Evolutionary conservation across 2,329 filamentous ascomycete species (phyloP), one percentile per base, ranked within the genome.

Genomic region (Chaetomiaceae sp.): DNA sequence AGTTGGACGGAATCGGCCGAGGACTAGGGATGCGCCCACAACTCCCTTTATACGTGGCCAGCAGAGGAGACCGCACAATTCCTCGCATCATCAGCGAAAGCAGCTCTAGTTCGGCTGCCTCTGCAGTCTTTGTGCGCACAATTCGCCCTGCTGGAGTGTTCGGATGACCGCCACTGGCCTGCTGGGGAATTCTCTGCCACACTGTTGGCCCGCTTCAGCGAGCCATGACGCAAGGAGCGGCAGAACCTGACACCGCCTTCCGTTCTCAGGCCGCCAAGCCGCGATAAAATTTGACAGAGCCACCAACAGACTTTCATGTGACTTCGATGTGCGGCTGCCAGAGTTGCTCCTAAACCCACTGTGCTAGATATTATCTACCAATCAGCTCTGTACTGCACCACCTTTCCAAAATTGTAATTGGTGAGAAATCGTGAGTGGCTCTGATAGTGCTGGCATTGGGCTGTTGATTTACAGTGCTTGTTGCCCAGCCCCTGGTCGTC

Each of bases 161-260:
- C 33, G 14, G 32, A 37, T 18, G 46, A 32, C 50, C 50, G 40
- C 48, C 48, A 47, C 25, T 32, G 44, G 14, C 20, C 29, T 29
- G 37, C 20, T 47, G 29, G 47, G 37, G 37, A 40, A 44, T 49
- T 51, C 33, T 51, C 29, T 51, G 42, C 45, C 23, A 44, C 34
- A 27, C 49, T 16, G 54, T 58, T 58, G 56, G 56, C 51, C 54
- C 41, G 42, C 47, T n/a, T 52, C 34, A 21, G 40, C 36, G 41
- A 53, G 20, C 48, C 57, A 59, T 59, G 57, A 59, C 57, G 57
- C 57, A 59, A 59, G 20, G 48, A 32, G 18, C 6, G 54, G 56
- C 54, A 56, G 54, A 53, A 55, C 7, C 3, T 1, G 11, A 21
- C 10, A 55, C 57, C 57, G 57, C 57, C 47, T 59, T 50, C 54